Conservation (phyloP, 2,329 filamentous ascomycete species). For the Ceratocystis harringtonii region DNA sequence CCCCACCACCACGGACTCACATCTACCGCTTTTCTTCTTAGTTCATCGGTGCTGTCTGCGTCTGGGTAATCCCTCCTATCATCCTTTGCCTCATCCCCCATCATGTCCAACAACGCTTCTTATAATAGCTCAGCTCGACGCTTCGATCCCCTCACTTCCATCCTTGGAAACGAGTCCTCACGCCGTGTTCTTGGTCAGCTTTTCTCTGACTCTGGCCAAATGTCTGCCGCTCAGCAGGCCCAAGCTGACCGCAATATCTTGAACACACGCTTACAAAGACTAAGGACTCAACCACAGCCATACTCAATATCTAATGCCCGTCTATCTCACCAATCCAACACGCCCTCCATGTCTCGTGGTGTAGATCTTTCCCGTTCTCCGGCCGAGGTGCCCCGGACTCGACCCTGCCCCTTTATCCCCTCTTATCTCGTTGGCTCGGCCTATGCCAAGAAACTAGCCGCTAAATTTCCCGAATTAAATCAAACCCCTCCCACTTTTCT, state of each 20-base stretch:
- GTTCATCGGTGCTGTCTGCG: not conserved
- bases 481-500: not conserved
- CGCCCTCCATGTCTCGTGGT: constrained; percentile 35
- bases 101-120: constrained; percentile 4
- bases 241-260: not conserved
- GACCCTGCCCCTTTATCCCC: constrained; percentile 46
- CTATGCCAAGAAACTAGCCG: constrained; percentile 62
- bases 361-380: constrained; percentile 35
- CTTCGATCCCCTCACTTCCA: not conserved
- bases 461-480: constrained; percentile 35
- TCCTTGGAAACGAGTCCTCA: not conserved
- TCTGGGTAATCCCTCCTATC: not conserved
- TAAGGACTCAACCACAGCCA: too few species aligned
- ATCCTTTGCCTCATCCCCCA: not conserved
- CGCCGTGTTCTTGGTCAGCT: not conserved
- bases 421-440: constrained; percentile 68
- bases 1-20: not conserved
- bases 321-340: constrained; percentile 19
- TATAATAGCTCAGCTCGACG: not conserved
- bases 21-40: not conserved
- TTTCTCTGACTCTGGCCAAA: not conserved
- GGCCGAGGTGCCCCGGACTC: constrained; percentile 20
- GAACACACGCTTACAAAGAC: not conserved
- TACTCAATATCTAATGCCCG: not conserved
- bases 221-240: not conserved